Evolutionary conservation across 768 basidiomycete genomes (phyloP).

Genomic region (Tremella fuciformis): DNA sequence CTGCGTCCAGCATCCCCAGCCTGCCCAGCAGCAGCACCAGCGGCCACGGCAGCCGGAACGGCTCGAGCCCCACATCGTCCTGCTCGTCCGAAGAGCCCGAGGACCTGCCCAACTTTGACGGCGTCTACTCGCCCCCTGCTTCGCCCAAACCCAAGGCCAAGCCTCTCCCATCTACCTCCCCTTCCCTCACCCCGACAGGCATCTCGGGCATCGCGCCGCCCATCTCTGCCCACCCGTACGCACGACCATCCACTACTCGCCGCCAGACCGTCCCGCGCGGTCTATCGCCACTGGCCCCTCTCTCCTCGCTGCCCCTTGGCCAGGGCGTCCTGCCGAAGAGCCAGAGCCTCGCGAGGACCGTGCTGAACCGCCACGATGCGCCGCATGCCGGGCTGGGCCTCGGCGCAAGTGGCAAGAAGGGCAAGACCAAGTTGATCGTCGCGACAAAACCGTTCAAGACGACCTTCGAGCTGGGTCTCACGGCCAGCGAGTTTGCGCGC

Average conservation of each 20-base stretch:
- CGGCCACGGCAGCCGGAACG: neutral
- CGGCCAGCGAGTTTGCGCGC: conserved; percentile 43
- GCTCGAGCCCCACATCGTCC: too few species aligned
- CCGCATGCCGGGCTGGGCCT: conserved; percentile 28
- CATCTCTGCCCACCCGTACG: neutral
- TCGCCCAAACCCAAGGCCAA: neutral
- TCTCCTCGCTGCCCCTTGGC: neutral
- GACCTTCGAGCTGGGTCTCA: conserved; percentile 40
- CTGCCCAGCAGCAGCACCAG: neutral
- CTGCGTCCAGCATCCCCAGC: neutral
- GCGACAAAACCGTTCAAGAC: conserved; percentile 41
- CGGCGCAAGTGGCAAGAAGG: conserved; percentile 11
- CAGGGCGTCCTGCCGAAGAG: conserved; percentile 30
- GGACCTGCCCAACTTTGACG: conserved; percentile 2
- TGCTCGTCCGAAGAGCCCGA: conserved; percentile 1
- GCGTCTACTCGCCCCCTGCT: neutral
- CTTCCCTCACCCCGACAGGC: neutral
- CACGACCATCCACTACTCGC: neutral
- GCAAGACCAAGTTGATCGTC: conserved; percentile 38
- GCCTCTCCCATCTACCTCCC: neutral
- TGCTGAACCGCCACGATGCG: conserved; percentile 27
- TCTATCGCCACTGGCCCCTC: neutral
- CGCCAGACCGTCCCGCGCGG: neutral
- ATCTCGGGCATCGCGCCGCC: neutral
- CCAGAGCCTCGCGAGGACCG: conserved; percentile 35